phyloP scores from a whole-genome alignment of 208 protist species.

The Vickermania ingenoplastis region DNA sequence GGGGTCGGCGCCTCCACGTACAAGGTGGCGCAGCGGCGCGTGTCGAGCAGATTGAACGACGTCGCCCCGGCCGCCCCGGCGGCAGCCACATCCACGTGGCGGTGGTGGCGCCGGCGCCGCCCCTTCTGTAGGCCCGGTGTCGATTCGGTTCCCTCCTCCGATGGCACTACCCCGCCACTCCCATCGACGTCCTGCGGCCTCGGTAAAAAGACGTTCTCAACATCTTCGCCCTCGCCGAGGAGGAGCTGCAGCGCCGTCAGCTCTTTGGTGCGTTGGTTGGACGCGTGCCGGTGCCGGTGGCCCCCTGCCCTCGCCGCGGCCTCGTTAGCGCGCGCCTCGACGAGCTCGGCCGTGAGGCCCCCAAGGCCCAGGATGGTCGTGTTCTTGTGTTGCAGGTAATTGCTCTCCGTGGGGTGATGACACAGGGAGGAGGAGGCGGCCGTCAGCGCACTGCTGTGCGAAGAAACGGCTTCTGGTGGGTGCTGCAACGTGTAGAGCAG shows the following conservation, averaged over 20 bases:
- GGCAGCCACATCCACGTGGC: not conserved
- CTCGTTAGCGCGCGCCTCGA: not conserved
- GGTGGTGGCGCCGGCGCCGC: not conserved
- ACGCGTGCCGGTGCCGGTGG: not conserved
- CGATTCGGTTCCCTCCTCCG: not conserved
- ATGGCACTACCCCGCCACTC: not conserved
- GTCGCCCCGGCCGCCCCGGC: not conserved
- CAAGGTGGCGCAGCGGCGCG: not conserved
- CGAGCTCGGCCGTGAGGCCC: not conserved
- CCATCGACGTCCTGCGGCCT: not conserved
- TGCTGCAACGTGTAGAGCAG: not conserved
- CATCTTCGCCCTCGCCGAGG: not conserved
- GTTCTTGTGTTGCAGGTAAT: not conserved
- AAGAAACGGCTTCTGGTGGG: not conserved
- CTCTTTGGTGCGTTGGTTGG: too few species aligned
- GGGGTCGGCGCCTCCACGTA: not conserved
- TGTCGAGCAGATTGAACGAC: not conserved
- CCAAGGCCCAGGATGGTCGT: not conserved
- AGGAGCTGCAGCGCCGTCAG: not conserved
- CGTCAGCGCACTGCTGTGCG: not conserved
- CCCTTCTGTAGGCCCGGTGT: not conserved
- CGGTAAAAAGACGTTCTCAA: not conserved
- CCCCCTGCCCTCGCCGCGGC: too few species aligned
- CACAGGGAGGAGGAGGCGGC: not conserved
- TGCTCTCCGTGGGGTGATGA: not conserved